These are phyloP conservation scores for Astrothelium macrocarpum DNA, from an alignment of 495 filamentous ascomycete genomes.

Conservation along the genomic window DNA sequence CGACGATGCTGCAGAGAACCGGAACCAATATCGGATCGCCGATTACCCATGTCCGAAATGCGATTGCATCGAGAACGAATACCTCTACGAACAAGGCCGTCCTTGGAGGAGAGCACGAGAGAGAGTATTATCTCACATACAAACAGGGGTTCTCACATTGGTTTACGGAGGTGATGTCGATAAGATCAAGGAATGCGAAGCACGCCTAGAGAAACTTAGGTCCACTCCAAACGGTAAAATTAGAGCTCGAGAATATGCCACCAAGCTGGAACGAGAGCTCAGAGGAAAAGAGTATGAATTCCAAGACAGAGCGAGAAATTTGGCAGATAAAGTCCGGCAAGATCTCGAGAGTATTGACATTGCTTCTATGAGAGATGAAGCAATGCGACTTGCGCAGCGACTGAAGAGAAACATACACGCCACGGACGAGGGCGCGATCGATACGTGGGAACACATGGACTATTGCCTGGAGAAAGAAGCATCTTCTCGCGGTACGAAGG, in stretches of 20 bases:
- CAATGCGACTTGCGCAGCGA: neutral
- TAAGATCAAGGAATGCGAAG: neutral
- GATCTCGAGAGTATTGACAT: neutral
- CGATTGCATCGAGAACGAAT: neutral
- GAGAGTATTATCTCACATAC: neutral
- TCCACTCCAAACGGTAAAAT: neutral
- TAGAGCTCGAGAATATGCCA: neutral
- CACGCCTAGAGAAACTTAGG: neutral
- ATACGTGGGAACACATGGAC: slow-evolving; percentile 1
- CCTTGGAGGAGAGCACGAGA: neutral
- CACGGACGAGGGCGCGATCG: neutral
- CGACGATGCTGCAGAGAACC: neutral
- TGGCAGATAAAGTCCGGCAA: neutral
- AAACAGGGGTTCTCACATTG: neutral
- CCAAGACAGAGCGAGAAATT: neutral
- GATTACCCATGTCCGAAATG: slow-evolving; percentile 1
- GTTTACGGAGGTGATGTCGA: neutral
- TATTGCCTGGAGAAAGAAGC: neutral
- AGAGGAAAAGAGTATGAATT: neutral
- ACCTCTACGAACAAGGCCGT: neutral
- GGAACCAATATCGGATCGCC: neutral
- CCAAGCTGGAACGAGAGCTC: neutral
- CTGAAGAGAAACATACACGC: neutral
- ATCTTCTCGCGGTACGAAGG: neutral
- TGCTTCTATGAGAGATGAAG: neutral